Base-by-base conservation (phyloP, 345 rosid species). In the Rubroshorea leprosula region DNA sequence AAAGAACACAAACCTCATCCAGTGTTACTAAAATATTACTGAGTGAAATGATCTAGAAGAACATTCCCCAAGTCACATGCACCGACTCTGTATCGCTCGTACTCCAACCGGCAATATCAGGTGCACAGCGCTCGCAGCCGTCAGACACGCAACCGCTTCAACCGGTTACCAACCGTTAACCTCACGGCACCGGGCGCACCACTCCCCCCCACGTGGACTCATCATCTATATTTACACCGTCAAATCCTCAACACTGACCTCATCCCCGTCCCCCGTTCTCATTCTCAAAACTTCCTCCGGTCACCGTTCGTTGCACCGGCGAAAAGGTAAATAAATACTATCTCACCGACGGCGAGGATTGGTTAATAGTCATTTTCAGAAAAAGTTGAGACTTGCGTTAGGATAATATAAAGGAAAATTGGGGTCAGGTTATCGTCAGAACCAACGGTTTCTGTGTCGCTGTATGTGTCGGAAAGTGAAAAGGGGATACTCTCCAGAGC, bases 181-280 rank as follows among this genome's bases (percentile, higher is more conserved):
- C 16, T 4, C 45, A 39, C 14, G 47, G n/a, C 47, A 44, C n/a
- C n/a, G n/a, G n/a, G n/a, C n/a, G n/a, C 47, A 44, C 5, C n/a
- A 44, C 14, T 44, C 17, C 16, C 47, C 17, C 16, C 47, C n/a
- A 44, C 47, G 47, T 44, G 47, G 47, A 13, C 16, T 5, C 1
- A 44, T 44, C 47, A 1, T 14, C n/a, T n/a, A n/a, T n/a, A n/a
- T n/a, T n/a, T n/a, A n/a, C 47, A n/a, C 47, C 47, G 47, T 41
- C 45, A 4, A 14, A 7, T 44, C 47, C 41, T n/a, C 16, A 39
- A 39, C 3, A 39, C 47, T 21, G 26, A 56, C 25, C 24, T 22
- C 61, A 66, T 66, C 62, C 7, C 66, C 78, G 76, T 77, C 55
- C 50, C 19, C 0, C 23, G 47, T 49, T 58, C 31, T n/a, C 60